A percentile compares a stretch with the other conserved stretches of the same genome.
Evolutionary conservation across 1,284 basidiomycete genomes (phyloP).

Genomic region (Inonotus hispidus): DNA sequence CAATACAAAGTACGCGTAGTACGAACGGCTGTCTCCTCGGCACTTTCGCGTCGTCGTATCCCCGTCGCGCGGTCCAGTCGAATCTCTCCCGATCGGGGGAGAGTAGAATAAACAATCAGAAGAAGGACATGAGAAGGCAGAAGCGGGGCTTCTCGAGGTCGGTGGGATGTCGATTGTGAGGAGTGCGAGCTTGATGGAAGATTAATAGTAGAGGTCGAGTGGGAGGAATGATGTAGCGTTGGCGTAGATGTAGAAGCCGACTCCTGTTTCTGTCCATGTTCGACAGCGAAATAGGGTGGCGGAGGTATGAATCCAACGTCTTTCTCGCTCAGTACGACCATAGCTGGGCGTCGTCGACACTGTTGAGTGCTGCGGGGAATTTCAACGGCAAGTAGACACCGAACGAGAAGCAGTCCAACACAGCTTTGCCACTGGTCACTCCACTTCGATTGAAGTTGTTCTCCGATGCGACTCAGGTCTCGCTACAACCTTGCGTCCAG

Average conservation of each 20-base stretch:
- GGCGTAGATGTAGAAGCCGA: not conserved
- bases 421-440: too few species aligned
- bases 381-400: not conserved
- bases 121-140: constrained; percentile 27
- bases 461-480: too few species aligned
- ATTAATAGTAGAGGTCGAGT: not conserved
- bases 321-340: constrained; percentile 14
- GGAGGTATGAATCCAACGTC: constrained; percentile 6
- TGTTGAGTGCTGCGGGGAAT: not conserved
- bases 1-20: constrained; percentile 23
- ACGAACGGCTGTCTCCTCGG: constrained; percentile 4
- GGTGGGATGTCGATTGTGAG: not conserved
- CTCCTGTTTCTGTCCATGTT: not conserved
- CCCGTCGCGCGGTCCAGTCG: not conserved
- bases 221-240: not conserved
- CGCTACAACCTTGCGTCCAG: too few species aligned
- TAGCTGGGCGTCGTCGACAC: not conserved
- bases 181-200: not conserved
- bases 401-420: too few species aligned
- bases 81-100: constrained; percentile 19
- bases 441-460: too few species aligned
- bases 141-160: constrained; percentile 8
- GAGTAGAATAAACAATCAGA: constrained; percentile 25
- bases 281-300: constrained; percentile 11
- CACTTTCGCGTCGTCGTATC: not conserved